Evolutionary conservation across 768 basidiomycete species (phyloP), one percentile per base, ranked within the genome.

Genomic region (Tricholoma matsutake): DNA sequence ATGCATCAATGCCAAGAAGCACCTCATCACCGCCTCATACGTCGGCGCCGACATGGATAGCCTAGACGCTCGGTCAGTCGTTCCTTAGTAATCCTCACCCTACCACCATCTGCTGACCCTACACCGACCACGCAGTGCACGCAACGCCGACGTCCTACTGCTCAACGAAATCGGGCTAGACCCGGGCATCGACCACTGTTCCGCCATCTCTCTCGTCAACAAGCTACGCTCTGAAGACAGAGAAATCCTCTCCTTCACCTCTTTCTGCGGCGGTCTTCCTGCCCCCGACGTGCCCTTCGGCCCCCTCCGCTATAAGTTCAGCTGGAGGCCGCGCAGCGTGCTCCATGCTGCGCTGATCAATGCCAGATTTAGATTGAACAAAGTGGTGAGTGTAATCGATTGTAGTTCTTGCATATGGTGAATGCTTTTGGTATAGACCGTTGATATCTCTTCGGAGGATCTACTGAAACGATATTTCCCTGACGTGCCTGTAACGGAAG

Each of bases 191-290:
- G 93, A 95, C 72, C 93, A 95, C 68, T 88, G 91, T 71, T 92
- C 91, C 10, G 94, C 94, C 0, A 82, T 93, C 67, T 82, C 86
- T 0, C 76, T 96, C 14, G 73, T 95, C 31, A 74, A 78, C 20
- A 75, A 78, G 28, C 73, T 90, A 3, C 78, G 78, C 37, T 67
- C 72, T 8, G 73, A 84, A 64, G 80, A 79, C 20, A 88, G 86
- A 70, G 71, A 76, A 13, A 79, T 94, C 9, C 68, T 81, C 0
- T 88, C 90, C 0, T 97, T 96, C 71, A 85, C 85, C 1, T 94
- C 92, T 1, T 96, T 96, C 79, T 98, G 96, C 59, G 96, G 96
- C 1, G 96, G 96, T 1, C 78, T 98, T 4, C 96, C 96, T 0
- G 87, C 89, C 0, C 92, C 92, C 0, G 89, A 89, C 45, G 79